Percentiles rank a stretch among this genome's conserved stretches.
Evolutionary conservation across 495 filamentous ascomycete species (phyloP).

Genomic region (Penicillium pulvis): DNA sequence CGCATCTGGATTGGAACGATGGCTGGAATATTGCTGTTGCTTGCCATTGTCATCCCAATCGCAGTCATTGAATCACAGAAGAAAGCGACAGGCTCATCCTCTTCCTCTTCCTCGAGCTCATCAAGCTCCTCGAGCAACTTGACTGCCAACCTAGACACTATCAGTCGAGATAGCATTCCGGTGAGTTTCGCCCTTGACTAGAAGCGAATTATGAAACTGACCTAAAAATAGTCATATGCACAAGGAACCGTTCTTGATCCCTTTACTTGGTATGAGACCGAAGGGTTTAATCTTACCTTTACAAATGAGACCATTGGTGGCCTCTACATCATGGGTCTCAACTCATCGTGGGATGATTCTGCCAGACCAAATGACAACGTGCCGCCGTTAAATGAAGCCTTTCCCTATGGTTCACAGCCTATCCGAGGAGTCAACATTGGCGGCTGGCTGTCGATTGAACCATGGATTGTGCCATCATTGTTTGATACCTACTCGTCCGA

Average conservation of each 20-base stretch:
- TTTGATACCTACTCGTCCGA: constrained; percentile 67
- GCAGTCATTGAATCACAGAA: constrained; percentile 74
- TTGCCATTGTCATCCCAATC: constrained; percentile 73
- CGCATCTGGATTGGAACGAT: constrained; percentile 38
- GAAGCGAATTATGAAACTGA: not conserved
- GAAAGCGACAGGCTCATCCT: constrained; percentile 36
- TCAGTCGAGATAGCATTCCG: constrained; percentile 66
- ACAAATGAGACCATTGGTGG: constrained; percentile 83
- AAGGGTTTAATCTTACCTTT: constrained; percentile 92
- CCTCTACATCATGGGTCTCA: constrained; percentile 86
- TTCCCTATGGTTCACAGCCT: constrained; percentile 73
- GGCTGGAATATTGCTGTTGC: constrained; percentile 55
- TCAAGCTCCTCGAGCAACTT: constrained; percentile 38
- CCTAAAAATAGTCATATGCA: constrained; percentile 43
- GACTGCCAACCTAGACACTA: constrained; percentile 51
- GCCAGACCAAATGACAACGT: constrained; percentile 74
- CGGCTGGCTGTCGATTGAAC: constrained; percentile 93
- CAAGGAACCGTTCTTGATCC: constrained; percentile 84
- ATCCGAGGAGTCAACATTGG: constrained; percentile 92
- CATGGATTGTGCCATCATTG: constrained; percentile 91
- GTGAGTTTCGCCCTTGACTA: constrained; percentile 21
- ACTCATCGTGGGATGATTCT: constrained; percentile 85
- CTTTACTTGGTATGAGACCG: constrained; percentile 89
- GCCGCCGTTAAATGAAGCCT: constrained; percentile 68
- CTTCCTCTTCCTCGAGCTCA: constrained; percentile 34